Evolutionary conservation across 345 rosid species (phyloP).

Genomic region (Gossypium australe): DNA sequence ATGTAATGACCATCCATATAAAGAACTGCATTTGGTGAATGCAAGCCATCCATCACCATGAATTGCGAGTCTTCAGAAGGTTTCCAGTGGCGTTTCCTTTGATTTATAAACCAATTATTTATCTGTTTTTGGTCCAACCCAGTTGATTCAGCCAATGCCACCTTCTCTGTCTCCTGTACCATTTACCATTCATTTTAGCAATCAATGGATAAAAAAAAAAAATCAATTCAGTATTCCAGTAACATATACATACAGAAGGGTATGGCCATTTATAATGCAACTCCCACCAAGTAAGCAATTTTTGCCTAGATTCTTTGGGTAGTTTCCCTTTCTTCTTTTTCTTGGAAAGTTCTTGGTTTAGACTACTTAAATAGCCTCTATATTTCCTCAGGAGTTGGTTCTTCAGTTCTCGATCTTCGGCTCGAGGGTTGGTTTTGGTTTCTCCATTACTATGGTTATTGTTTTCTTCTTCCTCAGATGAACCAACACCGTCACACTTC

Average conservation of each 20-base stretch:
- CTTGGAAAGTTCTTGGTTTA: conserved; percentile 96
- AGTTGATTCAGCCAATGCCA: conserved; percentile 90
- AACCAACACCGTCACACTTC: conserved; percentile 69
- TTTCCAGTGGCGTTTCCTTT: conserved; percentile 97
- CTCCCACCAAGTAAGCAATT: conserved; percentile 98
- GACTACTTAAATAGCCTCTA: conserved; percentile 90
- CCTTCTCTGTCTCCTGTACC: conserved; percentile 86
- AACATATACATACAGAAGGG: conserved; percentile 66
- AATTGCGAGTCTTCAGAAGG: conserved; percentile 99
- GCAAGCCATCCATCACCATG: conserved; percentile 97
- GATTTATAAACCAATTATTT: conserved; percentile 98
- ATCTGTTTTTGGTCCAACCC: conserved; percentile 99
- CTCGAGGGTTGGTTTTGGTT: conserved; percentile 70
- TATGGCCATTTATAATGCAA: conserved; percentile 99
- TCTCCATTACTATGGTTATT: conserved; percentile 55
- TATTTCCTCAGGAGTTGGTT: conserved; percentile 85
- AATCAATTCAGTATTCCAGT: background rate
- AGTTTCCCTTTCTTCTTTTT: conserved; percentile 97
- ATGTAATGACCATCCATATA: conserved; percentile 88
- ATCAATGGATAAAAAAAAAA: too few species aligned
- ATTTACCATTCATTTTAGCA: background rate
- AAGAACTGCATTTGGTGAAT: conserved; percentile 75
- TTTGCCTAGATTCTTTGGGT: conserved; percentile 98
- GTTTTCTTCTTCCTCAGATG: conserved; percentile 78
- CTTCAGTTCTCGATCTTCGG: conserved; percentile 91